These are phyloP conservation scores for Fusarium sp. DNA, from an alignment of 2,329 filamentous ascomycete species.

Conservation along the genomic window DNA sequence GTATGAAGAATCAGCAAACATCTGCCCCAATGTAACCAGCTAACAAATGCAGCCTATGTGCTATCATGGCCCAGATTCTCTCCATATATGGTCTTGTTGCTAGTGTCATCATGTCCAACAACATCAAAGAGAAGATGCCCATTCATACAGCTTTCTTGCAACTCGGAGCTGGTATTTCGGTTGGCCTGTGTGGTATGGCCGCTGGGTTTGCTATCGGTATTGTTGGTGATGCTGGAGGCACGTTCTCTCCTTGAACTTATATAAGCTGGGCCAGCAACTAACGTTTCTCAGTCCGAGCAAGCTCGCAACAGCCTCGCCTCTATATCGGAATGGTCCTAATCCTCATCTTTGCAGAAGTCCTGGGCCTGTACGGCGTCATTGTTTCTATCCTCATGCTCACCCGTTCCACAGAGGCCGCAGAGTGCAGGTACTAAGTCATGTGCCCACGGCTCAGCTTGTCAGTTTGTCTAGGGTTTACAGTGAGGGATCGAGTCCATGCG, in stretches of 20 bases:
- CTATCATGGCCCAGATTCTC: conserved; percentile 62
- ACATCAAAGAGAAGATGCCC: conserved; percentile 56
- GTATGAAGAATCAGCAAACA: conserved; percentile 25
- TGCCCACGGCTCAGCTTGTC: not conserved
- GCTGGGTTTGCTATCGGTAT: conserved; percentile 61
- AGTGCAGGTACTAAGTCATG: conserved; percentile 50
- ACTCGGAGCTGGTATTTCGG: conserved; percentile 57
- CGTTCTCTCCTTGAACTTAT: not conserved
- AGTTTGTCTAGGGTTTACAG: not conserved
- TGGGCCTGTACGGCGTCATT: conserved; percentile 60
- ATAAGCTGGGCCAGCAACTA: not conserved
- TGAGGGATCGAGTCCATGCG: not conserved
- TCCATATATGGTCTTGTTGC: conserved; percentile 61
- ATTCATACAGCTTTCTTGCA: conserved; percentile 58
- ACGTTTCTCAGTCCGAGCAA: conserved; percentile 55
- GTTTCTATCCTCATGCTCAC: conserved; percentile 63
- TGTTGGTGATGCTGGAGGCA: conserved; percentile 59
- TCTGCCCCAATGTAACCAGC: not conserved
- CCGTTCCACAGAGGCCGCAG: conserved; percentile 53
- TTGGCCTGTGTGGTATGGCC: conserved; percentile 59
- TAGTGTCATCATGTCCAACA: conserved; percentile 58
- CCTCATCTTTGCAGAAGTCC: conserved; percentile 60
- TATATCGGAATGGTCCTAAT: conserved; percentile 62
- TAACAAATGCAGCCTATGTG: conserved; percentile 50
- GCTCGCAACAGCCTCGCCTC: conserved; percentile 59